Evolutionary conservation across 768 basidiomycete species (phyloP).

Genomic region (Tubosaeta brunneosetosa): DNA sequence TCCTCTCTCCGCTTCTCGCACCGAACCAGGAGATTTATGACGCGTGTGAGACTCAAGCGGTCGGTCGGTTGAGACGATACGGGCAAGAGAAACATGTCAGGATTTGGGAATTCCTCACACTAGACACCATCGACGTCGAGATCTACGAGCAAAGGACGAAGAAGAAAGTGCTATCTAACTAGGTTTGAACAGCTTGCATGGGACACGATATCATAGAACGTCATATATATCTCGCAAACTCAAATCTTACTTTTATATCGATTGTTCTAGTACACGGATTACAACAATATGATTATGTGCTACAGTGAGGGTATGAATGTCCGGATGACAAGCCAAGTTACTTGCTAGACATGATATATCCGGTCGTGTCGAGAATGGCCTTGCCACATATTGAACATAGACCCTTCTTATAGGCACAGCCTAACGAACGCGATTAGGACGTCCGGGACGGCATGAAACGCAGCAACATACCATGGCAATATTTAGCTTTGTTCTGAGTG

Average conservation of each 20-base stretch:
- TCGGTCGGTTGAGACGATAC: conserved; percentile 78
- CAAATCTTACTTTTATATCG: neutral
- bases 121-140: conserved; percentile 83
- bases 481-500: conserved; percentile 85
- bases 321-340: conserved; percentile 26
- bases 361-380: conserved; percentile 75
- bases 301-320: conserved; percentile 24
- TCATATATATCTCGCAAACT: neutral
- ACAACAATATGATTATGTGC: conserved; percentile 9
- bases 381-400: conserved; percentile 86
- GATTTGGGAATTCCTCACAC: conserved; percentile 81
- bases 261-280: conserved; percentile 1
- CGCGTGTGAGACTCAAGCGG: conserved; percentile 77
- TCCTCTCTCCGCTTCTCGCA: conserved; percentile 87
- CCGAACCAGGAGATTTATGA: conserved; percentile 79
- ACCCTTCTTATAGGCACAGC: conserved; percentile 86
- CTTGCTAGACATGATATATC: conserved; percentile 84
- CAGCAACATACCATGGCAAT: conserved; percentile 68
- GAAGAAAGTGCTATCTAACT: conserved; percentile 20
- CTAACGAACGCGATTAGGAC: conserved; percentile 34
- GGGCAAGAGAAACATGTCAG: conserved; percentile 78
- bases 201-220: conserved; percentile 5
- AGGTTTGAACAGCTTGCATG: conserved; percentile 4
- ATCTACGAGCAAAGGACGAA: conserved; percentile 57
- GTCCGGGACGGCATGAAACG: conserved; percentile 2